Conservation (phyloP, 2,329 filamentous ascomycete species). For the Ophiosphaerella narmari region DNA sequence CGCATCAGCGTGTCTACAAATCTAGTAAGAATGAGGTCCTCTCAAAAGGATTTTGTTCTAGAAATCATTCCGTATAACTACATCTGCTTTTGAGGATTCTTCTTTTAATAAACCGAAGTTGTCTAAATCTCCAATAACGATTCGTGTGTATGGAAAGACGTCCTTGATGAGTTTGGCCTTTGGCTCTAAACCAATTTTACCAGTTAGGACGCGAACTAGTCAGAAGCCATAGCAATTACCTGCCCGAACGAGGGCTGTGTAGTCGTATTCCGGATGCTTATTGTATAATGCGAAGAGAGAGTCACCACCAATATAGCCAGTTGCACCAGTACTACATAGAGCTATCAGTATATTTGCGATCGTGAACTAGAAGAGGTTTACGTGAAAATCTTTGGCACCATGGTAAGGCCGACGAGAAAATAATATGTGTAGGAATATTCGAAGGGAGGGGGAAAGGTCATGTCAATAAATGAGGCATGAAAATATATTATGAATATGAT, state of each 20-base stretch:
- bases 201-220: background rate
- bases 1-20: constrained; percentile 29
- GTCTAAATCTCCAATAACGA: constrained; percentile 58
- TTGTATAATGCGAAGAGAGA: constrained; percentile 50
- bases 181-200: constrained; percentile 34
- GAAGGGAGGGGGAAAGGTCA: no score
- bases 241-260: constrained; percentile 50
- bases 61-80: constrained; percentile 46
- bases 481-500: no score
- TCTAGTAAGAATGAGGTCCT: background rate
- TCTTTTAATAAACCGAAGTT: constrained; percentile 51
- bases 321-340: constrained; percentile 29
- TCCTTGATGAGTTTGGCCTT: constrained; percentile 50
- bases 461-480: no score
- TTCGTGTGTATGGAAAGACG: constrained; percentile 51
- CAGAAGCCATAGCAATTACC: constrained; percentile 1
- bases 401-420: background rate
- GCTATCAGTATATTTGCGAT: background rate
- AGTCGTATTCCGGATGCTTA: constrained; percentile 53
- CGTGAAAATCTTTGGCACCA: constrained; percentile 33
- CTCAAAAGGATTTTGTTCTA: no score
- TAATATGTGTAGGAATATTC: no score
- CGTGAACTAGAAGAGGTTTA: background rate
- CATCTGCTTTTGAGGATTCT: constrained; percentile 56
- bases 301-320: constrained; percentile 46